These are phyloP conservation scores for Aureobasidium melanogenum DNA, from an alignment of 2,329 filamentous ascomycete genomes.

Conservation along the genomic window DNA sequence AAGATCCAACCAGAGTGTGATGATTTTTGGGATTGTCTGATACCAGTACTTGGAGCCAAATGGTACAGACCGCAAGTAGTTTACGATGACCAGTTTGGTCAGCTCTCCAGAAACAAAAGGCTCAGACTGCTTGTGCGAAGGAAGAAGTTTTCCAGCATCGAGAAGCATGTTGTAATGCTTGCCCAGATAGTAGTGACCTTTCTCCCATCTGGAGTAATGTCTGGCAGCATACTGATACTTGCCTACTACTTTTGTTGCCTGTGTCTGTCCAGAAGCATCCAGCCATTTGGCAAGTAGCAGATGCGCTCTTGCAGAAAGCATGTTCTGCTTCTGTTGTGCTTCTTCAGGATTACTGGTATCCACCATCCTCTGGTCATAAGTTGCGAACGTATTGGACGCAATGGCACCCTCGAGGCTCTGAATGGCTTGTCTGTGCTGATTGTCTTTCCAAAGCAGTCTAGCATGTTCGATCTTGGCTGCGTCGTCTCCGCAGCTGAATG, in stretches of 20 bases:
- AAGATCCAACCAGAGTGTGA: constrained; percentile 92
- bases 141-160: constrained; percentile 75
- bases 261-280: constrained; percentile 86
- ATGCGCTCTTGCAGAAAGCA: constrained; percentile 68
- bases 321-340: constrained; percentile 42
- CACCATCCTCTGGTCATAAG: constrained; percentile 29
- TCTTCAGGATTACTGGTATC: constrained; percentile 22
- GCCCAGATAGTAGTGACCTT: constrained; percentile 93
- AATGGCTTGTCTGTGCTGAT: constrained; percentile 89
- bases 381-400: constrained; percentile 64
- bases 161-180: constrained; percentile 95
- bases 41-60: constrained; percentile 94
- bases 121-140: constrained; percentile 58
- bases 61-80: constrained; percentile 77
- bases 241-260: constrained; percentile 66
- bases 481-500: constrained; percentile 72
- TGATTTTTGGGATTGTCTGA: constrained; percentile 80
- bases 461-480: constrained; percentile 92
- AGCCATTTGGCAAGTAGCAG: constrained; percentile 94
- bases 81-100: constrained; percentile 83
- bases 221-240: constrained; percentile 79
- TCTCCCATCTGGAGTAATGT: constrained; percentile 70
- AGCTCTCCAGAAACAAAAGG: constrained; percentile 64
- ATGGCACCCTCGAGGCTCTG: constrained; percentile 84
- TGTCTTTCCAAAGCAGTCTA: constrained; percentile 84